Evolutionary conservation across 345 rosid species (phyloP).

Genomic region (Eutrema heterophyllum): DNA sequence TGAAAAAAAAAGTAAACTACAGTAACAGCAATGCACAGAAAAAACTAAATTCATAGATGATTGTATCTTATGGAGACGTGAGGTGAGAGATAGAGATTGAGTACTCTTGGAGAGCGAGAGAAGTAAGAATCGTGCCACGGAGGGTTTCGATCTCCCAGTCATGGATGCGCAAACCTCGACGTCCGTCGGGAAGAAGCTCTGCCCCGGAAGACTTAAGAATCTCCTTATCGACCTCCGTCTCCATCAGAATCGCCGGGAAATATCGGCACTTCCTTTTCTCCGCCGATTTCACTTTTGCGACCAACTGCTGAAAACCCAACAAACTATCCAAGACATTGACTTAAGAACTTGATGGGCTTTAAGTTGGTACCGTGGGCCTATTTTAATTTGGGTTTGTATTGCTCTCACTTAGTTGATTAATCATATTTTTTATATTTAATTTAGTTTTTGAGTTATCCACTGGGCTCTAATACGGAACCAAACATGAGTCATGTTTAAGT

Average conservation of each 20-base stretch:
- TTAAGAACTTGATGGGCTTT: conserved; percentile 10
- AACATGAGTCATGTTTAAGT: no score
- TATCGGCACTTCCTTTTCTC: background rate
- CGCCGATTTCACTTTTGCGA: conserved; percentile 16
- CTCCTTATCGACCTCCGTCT: conserved; percentile 55
- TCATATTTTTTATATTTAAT: background rate
- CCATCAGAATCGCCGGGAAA: conserved; percentile 40
- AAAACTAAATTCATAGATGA: background rate
- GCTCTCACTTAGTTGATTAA: background rate
- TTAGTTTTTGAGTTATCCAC: background rate
- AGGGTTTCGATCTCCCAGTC: conserved; percentile 85
- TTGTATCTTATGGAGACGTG: background rate
- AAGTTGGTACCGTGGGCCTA: background rate
- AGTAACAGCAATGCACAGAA: background rate
- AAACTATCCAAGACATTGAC: conserved; percentile 2
- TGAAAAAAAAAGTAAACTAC: background rate
- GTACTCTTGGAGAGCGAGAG: conserved; percentile 54
- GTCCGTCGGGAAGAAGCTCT: conserved; percentile 57
- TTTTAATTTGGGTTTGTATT: background rate
- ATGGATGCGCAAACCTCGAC: conserved; percentile 60
- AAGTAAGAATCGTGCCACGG: conserved; percentile 70
- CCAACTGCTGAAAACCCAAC: background rate
- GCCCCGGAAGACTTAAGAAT: conserved; percentile 71
- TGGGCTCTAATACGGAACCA: background rate
- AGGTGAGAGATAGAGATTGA: conserved; percentile 1